phyloP scores from a whole-genome alignment of 1,284 basidiomycete genomes.

The Ceratobasidium sp. region DNA sequence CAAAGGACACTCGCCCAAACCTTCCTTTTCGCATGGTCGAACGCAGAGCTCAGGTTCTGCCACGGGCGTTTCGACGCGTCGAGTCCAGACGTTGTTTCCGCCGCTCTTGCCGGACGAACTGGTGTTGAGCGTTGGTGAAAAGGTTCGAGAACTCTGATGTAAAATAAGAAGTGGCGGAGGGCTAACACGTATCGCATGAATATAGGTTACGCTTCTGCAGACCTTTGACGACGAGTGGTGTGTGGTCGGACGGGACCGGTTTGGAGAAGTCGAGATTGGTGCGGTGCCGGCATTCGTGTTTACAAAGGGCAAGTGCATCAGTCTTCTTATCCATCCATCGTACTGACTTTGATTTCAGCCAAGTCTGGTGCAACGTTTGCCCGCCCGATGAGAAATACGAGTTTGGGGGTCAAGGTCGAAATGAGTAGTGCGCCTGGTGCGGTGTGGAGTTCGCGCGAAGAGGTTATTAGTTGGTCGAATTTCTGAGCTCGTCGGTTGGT shows the following conservation, averaged over 20 bases:
- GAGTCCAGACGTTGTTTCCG: slow-evolving; percentile 41
- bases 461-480: slow-evolving; percentile 48
- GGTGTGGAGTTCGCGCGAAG: slow-evolving; percentile 38
- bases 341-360: background rate
- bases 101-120: slow-evolving; percentile 48
- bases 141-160: background rate
- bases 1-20: slow-evolving; percentile 14
- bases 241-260: slow-evolving; percentile 47
- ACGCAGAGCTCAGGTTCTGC: slow-evolving; percentile 27
- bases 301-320: slow-evolving; percentile 14
- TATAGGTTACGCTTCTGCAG: slow-evolving; percentile 45
- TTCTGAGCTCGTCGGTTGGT: slow-evolving; percentile 21
- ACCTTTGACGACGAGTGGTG: slow-evolving; percentile 49
- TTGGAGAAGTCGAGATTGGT: slow-evolving; percentile 47
- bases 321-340: background rate
- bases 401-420: slow-evolving; percentile 47
- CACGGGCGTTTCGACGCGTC: slow-evolving; percentile 3
- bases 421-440: slow-evolving; percentile 34
- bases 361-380: slow-evolving; percentile 42
- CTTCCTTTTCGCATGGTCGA: slow-evolving; percentile 28
- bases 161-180: background rate
- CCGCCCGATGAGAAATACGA: slow-evolving; percentile 48
- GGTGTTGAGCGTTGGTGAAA: slow-evolving; percentile 43
- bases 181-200: background rate
- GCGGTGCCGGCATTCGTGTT: slow-evolving; percentile 48